phyloP scores from a whole-genome alignment of 306 rosid species.

The Vigna unguiculata region DNA sequence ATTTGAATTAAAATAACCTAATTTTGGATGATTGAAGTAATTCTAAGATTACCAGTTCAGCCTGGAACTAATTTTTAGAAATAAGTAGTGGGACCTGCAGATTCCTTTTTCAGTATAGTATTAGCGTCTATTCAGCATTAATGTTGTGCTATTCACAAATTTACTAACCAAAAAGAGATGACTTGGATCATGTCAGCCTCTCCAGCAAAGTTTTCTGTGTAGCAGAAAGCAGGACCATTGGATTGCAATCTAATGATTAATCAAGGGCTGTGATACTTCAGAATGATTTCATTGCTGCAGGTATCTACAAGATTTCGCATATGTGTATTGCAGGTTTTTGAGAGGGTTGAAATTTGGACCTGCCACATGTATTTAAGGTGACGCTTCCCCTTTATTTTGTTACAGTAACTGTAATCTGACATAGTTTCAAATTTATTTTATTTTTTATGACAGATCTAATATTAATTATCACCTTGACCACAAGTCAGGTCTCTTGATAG shows the following conservation, averaged over 20 bases:
- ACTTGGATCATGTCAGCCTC: background rate
- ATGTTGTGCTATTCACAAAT: background rate
- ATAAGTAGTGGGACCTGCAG: background rate
- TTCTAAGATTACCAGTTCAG: background rate
- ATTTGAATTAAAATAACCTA: no score
- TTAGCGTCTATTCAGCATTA: background rate
- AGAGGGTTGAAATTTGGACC: background rate
- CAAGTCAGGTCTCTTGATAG: slow-evolving; percentile 8
- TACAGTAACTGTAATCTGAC: background rate
- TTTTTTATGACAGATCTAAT: slow-evolving; percentile 12
- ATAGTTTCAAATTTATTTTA: background rate
- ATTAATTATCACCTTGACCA: background rate
- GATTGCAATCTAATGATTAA: background rate
- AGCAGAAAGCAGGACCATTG: background rate
- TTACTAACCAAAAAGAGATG: background rate
- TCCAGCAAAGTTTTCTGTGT: background rate
- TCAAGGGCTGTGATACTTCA: background rate
- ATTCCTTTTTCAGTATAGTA: background rate
- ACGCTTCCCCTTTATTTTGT: background rate
- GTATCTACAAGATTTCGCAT: background rate
- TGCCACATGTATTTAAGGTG: background rate
- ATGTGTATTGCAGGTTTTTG: background rate
- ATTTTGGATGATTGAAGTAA: background rate
- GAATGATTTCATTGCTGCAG: background rate
- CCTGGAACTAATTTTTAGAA: background rate